A percentile compares a stretch with the other conserved stretches of the same genome.
Evolutionary conservation across 1,284 basidiomycete species (phyloP).

Genomic region (Tilletia horrida): DNA sequence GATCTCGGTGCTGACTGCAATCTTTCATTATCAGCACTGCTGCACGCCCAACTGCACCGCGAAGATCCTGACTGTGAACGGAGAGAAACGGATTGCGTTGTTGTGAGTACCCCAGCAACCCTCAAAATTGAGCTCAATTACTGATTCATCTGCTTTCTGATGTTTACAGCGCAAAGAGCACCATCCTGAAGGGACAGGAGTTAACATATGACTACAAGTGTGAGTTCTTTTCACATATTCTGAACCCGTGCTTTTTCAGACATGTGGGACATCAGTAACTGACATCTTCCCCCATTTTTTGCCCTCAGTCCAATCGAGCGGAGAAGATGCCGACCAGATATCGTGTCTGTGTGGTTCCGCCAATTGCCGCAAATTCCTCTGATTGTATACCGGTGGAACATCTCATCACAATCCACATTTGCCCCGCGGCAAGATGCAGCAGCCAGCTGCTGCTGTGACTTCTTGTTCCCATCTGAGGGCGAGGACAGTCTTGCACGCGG

Average conservation of each 20-base stretch:
- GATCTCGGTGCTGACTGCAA: too few species aligned
- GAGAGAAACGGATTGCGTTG: constrained; percentile 98
- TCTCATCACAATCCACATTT: neutral
- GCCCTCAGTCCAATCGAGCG: constrained; percentile 42
- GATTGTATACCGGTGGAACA: constrained; percentile 4
- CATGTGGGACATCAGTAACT: too few species aligned
- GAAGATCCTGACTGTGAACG: constrained; percentile 96
- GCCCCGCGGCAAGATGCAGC: neutral
- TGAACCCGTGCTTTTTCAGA: neutral
- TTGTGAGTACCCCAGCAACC: constrained; percentile 54
- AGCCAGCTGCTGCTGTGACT: too few species aligned
- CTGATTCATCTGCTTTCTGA: too few species aligned
- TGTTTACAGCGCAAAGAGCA: constrained; percentile 71
- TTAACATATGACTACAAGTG: constrained; percentile 55
- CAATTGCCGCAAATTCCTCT: constrained; percentile 52
- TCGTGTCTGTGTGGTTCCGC: constrained; percentile 57
- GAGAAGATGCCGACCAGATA: constrained; percentile 54
- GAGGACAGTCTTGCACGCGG: too few species aligned
- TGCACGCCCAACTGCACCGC: constrained; percentile 97
- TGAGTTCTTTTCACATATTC: neutral
- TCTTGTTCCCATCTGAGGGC: too few species aligned
- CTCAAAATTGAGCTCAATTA: too few species aligned
- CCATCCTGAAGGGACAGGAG: constrained; percentile 71
- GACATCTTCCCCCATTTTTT: too few species aligned
- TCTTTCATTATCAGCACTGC: constrained; percentile 95